Evolutionary conservation across 495 filamentous ascomycete species (phyloP).

Genomic region (Xylaria telfairii): DNA sequence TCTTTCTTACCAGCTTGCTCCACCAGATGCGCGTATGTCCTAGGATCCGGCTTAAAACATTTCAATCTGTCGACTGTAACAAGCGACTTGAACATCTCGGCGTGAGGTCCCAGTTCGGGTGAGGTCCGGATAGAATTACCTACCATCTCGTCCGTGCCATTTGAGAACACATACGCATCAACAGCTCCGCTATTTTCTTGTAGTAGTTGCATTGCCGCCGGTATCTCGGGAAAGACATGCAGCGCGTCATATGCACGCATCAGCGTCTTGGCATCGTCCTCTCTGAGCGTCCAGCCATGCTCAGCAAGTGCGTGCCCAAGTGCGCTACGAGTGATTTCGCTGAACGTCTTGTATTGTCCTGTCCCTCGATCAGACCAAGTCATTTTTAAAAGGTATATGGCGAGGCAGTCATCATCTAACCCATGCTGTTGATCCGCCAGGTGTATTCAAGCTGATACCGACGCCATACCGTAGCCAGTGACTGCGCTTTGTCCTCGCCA

Average conservation of each 20-base stretch:
- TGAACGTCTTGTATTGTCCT: conserved; percentile 71
- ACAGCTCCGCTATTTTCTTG: conserved; percentile 42
- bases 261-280: conserved; percentile 51
- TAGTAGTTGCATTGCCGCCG: conserved; percentile 55
- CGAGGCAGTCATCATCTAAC: conserved; percentile 42
- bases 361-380: conserved; percentile 21
- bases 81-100: conserved; percentile 58
- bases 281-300: conserved; percentile 48
- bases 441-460: conserved; percentile 79
- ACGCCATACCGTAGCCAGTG: conserved; percentile 61
- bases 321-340: conserved; percentile 65
- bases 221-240: conserved; percentile 72
- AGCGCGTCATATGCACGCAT: conserved; percentile 74
- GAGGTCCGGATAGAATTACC: conserved; percentile 63
- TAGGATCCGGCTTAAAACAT: conserved; percentile 73
- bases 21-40: conserved; percentile 66
- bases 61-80: conserved; percentile 66
- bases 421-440: conserved; percentile 83
- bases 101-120: conserved; percentile 55
- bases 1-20: conserved; percentile 54
- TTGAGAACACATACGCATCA: conserved; percentile 74
- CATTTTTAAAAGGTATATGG: conserved; percentile 11
- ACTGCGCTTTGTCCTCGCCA: conserved; percentile 59
- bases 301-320: conserved; percentile 70
- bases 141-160: conserved; percentile 72